phyloP scores from a whole-genome alignment of 441 rosid genomes.

The Raphanus hybrid region DNA sequence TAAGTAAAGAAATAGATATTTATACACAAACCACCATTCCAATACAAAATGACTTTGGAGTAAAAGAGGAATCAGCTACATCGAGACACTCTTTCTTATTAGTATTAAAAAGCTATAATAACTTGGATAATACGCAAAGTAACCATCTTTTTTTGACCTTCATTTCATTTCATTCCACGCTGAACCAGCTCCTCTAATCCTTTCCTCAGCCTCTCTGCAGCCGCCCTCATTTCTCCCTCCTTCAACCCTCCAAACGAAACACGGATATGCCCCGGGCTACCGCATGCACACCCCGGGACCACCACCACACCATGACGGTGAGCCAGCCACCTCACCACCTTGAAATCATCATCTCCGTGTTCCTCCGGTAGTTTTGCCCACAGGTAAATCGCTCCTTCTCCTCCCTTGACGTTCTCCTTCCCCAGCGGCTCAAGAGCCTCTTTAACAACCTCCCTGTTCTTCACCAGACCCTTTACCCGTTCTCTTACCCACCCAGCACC shows the following conservation, averaged over 20 bases:
- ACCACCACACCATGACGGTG: conserved; percentile 83
- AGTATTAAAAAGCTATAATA: neutral
- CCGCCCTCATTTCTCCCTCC: conserved; percentile 71
- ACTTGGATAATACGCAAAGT: conserved; percentile 17
- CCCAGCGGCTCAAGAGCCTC: conserved; percentile 87
- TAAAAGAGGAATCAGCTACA: neutral
- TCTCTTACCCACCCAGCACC: conserved; percentile 86
- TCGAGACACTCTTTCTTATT: neutral
- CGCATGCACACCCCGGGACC: conserved; percentile 84
- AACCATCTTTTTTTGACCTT: neutral
- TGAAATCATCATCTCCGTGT: conserved; percentile 53
- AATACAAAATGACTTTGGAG: neutral
- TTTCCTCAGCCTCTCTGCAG: conserved; percentile 69
- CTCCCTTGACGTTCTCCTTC: conserved; percentile 78
- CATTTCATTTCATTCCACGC: conserved; percentile 51
- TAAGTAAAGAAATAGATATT: neutral
- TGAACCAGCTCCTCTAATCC: conserved; percentile 81
- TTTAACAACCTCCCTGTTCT: conserved; percentile 72
- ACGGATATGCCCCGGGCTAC: conserved; percentile 78
- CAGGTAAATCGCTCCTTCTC: conserved; percentile 95
- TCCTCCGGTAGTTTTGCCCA: conserved; percentile 93
- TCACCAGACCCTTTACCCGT: conserved; percentile 73
- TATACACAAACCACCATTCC: neutral
- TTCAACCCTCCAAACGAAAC: conserved; percentile 84
- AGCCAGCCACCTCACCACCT: conserved; percentile 89